phyloP scores from a whole-genome alignment of 129 eudicot species.

The Flaveria brownii region DNA sequence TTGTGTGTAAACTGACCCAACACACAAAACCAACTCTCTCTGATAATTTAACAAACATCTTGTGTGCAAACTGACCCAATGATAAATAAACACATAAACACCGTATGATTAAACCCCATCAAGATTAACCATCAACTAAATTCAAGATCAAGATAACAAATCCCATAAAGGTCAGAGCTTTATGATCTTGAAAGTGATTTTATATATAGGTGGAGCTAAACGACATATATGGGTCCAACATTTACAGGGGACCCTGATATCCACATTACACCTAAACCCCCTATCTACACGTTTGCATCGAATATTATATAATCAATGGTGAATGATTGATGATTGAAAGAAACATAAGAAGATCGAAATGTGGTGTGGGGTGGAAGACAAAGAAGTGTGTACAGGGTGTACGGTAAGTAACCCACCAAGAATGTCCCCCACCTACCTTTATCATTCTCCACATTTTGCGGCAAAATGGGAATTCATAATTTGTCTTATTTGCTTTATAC shows the following conservation, averaged over 20 bases:
- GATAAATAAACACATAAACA: no score
- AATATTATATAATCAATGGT: not conserved
- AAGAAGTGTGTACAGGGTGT: constrained; percentile 13
- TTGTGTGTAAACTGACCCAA: not conserved
- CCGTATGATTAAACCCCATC: no score
- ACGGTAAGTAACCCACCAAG: not conserved
- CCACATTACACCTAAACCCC: constrained; percentile 5
- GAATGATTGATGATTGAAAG: not conserved
- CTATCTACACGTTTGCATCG: not conserved
- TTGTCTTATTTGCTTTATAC: not conserved
- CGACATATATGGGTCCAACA: not conserved
- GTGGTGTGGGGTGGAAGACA: not conserved
- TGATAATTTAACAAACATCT: no score
- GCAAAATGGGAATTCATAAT: not conserved
- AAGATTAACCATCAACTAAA: no score
- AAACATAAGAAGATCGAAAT: not conserved
- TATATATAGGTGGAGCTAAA: not conserved
- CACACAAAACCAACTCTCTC: no score
- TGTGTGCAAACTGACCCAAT: no score
- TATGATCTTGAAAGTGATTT: not conserved
- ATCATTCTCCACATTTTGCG: constrained; percentile 7
- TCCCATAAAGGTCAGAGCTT: not conserved
- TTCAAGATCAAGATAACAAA: no score
- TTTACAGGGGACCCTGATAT: not conserved
- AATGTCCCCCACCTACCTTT: constrained; percentile 7